Base-by-base conservation (phyloP, 805 yeast species). In the Suhomyces pyralidae region DNA sequence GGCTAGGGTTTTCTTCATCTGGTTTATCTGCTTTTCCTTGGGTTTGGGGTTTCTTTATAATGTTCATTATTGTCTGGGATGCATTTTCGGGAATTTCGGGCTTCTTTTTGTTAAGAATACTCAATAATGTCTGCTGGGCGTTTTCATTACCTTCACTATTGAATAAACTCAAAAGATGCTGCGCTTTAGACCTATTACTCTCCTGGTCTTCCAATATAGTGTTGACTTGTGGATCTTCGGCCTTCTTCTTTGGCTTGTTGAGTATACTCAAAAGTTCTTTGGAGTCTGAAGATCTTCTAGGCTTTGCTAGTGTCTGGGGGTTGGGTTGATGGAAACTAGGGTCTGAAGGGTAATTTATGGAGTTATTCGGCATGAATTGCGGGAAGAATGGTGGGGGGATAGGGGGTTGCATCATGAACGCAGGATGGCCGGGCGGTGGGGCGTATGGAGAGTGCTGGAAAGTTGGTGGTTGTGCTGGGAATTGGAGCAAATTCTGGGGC, bases 231-330 rank as follows among this genome's bases (percentile, higher is more conserved):
- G 40, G 30, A 7, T 49, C 54, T 10, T 53, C 56, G 5, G 44
- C 45, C 24, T 54, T 61, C 44, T 48, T 54, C 40, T 44, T 52
- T 25, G 52, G 51, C 30, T 65, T 68, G 36, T 71, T 76, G 59
- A 80, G 67, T 17, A 79, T 65, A 2, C 78, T 73, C 50, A 79
- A 67, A 12, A 80, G 59, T 49, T 78, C 81, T 55, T 70, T 72
- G 1, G 79, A 71, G 49, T 73, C 71, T 3, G 70, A 65, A 5
- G 66, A 55, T n/a, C 64, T 65, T 47, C 72, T 64, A 10, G 80
- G 68, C 46, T 74, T 69, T 26, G 68, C 68, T 10, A 75, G 67
- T 26, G 74, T 65, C 32, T 79, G 80, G 10, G 77, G 73, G 26
- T 60, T 6, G 79, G 71, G 40, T 54, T 28, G 46, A n/a, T n/a